Conservation (phyloP, 2,329 filamentous ascomycete species). For the Davidsoniella virescens region DNA sequence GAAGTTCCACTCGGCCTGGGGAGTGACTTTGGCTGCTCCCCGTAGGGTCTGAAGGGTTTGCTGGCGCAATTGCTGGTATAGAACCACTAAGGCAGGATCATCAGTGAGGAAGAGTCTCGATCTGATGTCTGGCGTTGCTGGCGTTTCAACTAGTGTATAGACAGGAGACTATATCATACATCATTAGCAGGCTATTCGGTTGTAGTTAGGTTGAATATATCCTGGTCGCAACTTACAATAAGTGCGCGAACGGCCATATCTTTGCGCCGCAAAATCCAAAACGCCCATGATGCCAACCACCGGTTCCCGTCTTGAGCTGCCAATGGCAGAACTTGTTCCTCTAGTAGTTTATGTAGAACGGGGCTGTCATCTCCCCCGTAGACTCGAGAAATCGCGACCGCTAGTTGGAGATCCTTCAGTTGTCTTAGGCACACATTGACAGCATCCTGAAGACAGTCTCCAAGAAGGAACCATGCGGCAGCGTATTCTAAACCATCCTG, state of each 20-base stretch:
- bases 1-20: constrained; percentile 73
- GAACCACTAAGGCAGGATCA: constrained; percentile 71
- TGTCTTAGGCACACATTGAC: constrained; percentile 77
- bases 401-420: constrained; percentile 75
- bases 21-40: constrained; percentile 67
- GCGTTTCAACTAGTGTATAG: constrained; percentile 53
- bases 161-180: constrained; percentile 48
- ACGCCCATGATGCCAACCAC: constrained; percentile 91
- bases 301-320: constrained; percentile 72
- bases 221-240: constrained; percentile 39
- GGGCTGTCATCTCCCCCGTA: constrained; percentile 75
- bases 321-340: constrained; percentile 61
- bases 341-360: constrained; percentile 55
- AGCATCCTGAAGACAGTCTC: constrained; percentile 69
- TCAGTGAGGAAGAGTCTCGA: constrained; percentile 74
- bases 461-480: constrained; percentile 87
- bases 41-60: constrained; percentile 69
- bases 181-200: neutral
- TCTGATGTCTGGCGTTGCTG: constrained; percentile 51
- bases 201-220: neutral
- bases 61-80: constrained; percentile 75
- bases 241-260: constrained; percentile 74
- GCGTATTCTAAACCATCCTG: constrained; percentile 56
- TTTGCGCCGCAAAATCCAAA: constrained; percentile 71
- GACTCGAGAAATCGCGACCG: constrained; percentile 71